Conservation (phyloP, 1,284 basidiomycete genomes). For the Rhizoctonia solani region DNA sequence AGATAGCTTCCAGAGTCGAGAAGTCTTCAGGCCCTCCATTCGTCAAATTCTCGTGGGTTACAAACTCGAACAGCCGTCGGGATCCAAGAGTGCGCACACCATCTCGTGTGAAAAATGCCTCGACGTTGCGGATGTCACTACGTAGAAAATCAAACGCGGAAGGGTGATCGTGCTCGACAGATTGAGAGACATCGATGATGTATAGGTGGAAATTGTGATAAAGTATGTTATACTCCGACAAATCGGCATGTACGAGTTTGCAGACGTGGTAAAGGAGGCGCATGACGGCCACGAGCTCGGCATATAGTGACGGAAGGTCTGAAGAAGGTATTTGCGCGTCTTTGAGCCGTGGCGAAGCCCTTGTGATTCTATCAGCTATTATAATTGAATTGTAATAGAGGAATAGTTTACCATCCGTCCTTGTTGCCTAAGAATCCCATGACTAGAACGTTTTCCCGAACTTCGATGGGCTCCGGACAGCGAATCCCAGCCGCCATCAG, state of each 20-base stretch:
- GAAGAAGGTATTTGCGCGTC: slow-evolving; percentile 62
- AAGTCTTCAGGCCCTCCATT: slow-evolving; percentile 46
- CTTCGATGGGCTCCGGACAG: slow-evolving; percentile 88
- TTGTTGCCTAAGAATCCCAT: slow-evolving; percentile 90
- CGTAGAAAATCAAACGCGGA: slow-evolving; percentile 95
- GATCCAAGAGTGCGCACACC: slow-evolving; percentile 82
- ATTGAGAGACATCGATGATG: slow-evolving; percentile 98
- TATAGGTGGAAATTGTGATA: slow-evolving; percentile 70
- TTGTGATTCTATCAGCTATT: slow-evolving; percentile 43
- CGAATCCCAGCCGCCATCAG: slow-evolving; percentile 79
- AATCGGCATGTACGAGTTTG: slow-evolving; percentile 94
- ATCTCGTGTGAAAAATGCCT: slow-evolving; percentile 85
- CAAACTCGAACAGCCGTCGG: slow-evolving; percentile 84
- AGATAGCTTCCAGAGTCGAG: slow-evolving; percentile 41
- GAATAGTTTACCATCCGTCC: slow-evolving; percentile 72
- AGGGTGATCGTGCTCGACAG: slow-evolving; percentile 98
- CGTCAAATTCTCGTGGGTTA: slow-evolving; percentile 60
- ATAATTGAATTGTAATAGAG: neutral
- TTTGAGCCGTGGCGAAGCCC: slow-evolving; percentile 89
- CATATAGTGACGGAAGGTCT: slow-evolving; percentile 68
- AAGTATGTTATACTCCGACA: slow-evolving; percentile 98
- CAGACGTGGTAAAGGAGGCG: slow-evolving; percentile 89
- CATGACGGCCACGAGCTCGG: slow-evolving; percentile 78
- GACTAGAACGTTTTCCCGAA: slow-evolving; percentile 94
- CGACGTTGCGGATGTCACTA: slow-evolving; percentile 88